These are phyloP conservation scores for Claviceps spartinae DNA, from an alignment of 2,329 filamentous ascomycete species.

Conservation along the genomic window DNA sequence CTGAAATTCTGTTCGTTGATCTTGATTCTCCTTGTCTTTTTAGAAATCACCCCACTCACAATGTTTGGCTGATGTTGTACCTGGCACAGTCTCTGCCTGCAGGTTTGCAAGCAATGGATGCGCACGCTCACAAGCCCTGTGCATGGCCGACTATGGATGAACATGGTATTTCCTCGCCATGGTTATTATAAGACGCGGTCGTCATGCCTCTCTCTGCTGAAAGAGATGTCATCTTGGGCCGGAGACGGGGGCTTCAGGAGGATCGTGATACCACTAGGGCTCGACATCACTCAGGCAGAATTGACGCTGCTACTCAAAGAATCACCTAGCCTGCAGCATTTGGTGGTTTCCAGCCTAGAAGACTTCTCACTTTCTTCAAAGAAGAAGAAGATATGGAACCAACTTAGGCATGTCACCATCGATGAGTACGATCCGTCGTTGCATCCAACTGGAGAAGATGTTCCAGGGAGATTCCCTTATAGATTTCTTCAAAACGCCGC, in stretches of 20 bases:
- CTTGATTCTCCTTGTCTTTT: too few species aligned
- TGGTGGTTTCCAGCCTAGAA: slow-evolving; percentile 11
- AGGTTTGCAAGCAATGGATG: slow-evolving; percentile 18
- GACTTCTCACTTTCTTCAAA: too few species aligned
- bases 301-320: slow-evolving; percentile 14
- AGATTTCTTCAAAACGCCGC: too few species aligned
- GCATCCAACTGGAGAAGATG: too few species aligned
- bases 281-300: slow-evolving; percentile 17
- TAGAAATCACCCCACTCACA: too few species aligned
- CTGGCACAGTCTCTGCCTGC: too few species aligned
- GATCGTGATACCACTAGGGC: slow-evolving; percentile 14
- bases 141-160: slow-evolving; percentile 19
- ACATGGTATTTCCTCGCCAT: slow-evolving; percentile 13
- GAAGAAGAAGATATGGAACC: too few species aligned
- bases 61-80: too few species aligned
- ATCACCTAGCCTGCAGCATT: slow-evolving; percentile 14
- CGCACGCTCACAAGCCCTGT: slow-evolving; percentile 15
- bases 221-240: slow-evolving; percentile 18
- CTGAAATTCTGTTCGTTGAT: slow-evolving; percentile 16
- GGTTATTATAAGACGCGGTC: too few species aligned
- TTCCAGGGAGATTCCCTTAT: too few species aligned
- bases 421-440: too few species aligned
- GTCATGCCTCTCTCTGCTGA: slow-evolving; percentile 11
- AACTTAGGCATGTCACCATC: too few species aligned
- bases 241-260: slow-evolving; percentile 16